These are phyloP conservation scores for Diplocarpon rosae DNA, from an alignment of 2,329 filamentous ascomycete species.

Conservation along the genomic window DNA sequence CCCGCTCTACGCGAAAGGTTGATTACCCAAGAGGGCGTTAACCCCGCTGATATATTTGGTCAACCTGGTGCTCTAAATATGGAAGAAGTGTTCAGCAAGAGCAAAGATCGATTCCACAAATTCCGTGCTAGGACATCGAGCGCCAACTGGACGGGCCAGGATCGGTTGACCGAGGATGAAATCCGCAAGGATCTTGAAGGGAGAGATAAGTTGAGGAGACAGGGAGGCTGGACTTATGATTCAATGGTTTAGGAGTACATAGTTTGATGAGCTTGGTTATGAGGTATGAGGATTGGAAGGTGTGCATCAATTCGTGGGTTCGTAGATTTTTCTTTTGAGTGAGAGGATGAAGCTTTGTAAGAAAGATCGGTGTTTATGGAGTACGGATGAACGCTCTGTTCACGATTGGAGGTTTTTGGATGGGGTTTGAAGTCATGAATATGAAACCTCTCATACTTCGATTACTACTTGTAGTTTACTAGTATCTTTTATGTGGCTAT, in stretches of 20 bases:
- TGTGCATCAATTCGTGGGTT: constrained; percentile 1
- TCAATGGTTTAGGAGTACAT: constrained; percentile 23
- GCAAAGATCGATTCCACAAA: constrained; percentile 73
- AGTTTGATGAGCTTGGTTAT: neutral
- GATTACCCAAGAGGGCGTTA: constrained; percentile 70
- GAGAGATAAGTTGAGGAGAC: constrained; percentile 65
- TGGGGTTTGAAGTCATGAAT: constrained; percentile 7
- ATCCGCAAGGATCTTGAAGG: constrained; percentile 70
- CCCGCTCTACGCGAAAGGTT: constrained; percentile 70
- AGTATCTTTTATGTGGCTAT: too few species aligned
- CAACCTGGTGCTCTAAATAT: constrained; percentile 80
- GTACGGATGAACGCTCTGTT: neutral
- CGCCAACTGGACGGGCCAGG: constrained; percentile 82
- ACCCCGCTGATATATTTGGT: constrained; percentile 80
- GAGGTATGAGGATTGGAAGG: too few species aligned
- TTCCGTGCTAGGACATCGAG: constrained; percentile 88
- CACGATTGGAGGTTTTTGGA: too few species aligned
- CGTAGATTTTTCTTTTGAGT: neutral
- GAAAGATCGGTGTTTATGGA: neutral
- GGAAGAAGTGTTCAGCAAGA: constrained; percentile 92
- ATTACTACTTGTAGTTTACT: too few species aligned
- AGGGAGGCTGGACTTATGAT: constrained; percentile 73
- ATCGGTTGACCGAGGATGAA: constrained; percentile 78
- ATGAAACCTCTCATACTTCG: constrained; percentile 7
- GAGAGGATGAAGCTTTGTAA: neutral